Base-by-base conservation (phyloP, 441 rosid genomes). In the Pelargonium australe region DNA sequence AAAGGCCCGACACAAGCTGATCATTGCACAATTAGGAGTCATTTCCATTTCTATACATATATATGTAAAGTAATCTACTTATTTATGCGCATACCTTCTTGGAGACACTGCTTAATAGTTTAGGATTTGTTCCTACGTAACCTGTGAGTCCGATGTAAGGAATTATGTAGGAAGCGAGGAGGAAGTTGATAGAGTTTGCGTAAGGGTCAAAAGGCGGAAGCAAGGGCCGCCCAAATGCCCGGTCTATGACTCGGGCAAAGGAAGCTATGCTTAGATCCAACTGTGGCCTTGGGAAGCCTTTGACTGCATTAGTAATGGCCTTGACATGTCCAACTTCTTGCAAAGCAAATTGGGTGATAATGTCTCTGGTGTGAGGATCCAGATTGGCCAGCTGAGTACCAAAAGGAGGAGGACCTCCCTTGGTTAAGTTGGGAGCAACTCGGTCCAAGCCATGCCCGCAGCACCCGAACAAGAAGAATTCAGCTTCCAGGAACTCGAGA, bases 241-340 rank as follows among this genome's bases (percentile, higher is more conserved):
- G 68, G 73, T 92, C 78, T 45, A 92, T 80, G 63, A 77, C 80
- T 28, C 77, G 68, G 5, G 91, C 91, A 78, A 92, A 92, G 9
- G 87, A 41, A 31, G 71, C 47, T 63, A 78, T 70, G 49, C 96
- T 87, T 75, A 95, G 67, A 83, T 90, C 86, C 78, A 91, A 68
- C 72, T 79, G 75, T 65, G 96, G 99, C 85, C 98, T 87, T 51
- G 95, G 87, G 34, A 92, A 88, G 71, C 98, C 95, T 72, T 70
- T 81, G 64, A 87, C 92, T 12, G 64, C 75, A 8, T 72, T 79
- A 82, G 84, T 83, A n/a, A 87, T 90, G 34, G 91, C 96, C 82
- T 94, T 92, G 77, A 90, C 63, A 73, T 90, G 99, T 8, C 98
- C 99, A 64, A 95, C 92, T 82, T 95, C 96, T 82, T 92, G 96